Conservation (phyloP, 2,329 filamentous ascomycete species). For the Grosmannia clavigera region DNA sequence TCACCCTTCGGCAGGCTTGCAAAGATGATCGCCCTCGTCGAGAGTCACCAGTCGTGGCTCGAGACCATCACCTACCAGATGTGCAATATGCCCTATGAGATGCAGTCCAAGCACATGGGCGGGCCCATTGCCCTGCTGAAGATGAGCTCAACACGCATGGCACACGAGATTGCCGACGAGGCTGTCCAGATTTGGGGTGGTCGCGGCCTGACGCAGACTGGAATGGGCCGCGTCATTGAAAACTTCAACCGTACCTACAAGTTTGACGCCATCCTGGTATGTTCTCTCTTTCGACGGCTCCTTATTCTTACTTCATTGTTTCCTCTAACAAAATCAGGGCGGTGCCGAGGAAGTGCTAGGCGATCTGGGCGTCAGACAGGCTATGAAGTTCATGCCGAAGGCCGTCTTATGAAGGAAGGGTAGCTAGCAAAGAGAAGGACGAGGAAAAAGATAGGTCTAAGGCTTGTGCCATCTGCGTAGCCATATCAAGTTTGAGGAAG, state of each 20-base stretch:
- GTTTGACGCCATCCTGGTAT: slow-evolving; percentile 56
- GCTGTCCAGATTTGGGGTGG: slow-evolving; percentile 80
- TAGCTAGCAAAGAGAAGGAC: not conserved
- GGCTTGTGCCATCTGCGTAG: not conserved
- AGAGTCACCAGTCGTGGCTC: slow-evolving; percentile 77
- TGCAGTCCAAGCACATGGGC: slow-evolving; percentile 63
- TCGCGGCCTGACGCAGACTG: slow-evolving; percentile 63
- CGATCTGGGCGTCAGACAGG: slow-evolving; percentile 73
- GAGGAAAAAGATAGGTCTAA: not conserved
- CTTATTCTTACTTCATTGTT: not conserved
- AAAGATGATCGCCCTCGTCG: slow-evolving; percentile 73
- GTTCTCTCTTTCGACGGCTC: not conserved
- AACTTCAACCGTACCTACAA: slow-evolving; percentile 79
- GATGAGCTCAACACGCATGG: slow-evolving; percentile 61
- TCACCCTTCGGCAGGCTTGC: slow-evolving; percentile 67
- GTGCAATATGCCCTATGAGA: slow-evolving; percentile 68
- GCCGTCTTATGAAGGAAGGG: slow-evolving; percentile 50
- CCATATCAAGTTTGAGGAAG: not conserved
- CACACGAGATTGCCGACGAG: slow-evolving; percentile 75
- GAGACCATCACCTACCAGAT: slow-evolving; percentile 81
- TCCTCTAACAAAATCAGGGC: slow-evolving; percentile 27
- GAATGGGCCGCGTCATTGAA: slow-evolving; percentile 74
- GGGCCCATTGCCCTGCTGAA: slow-evolving; percentile 78
- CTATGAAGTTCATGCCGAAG: slow-evolving; percentile 75
- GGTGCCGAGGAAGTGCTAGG: slow-evolving; percentile 74